These are phyloP conservation scores for Cladosporium sp. DNA, from an alignment of 2,329 filamentous ascomycete genomes.

Conservation along the genomic window DNA sequence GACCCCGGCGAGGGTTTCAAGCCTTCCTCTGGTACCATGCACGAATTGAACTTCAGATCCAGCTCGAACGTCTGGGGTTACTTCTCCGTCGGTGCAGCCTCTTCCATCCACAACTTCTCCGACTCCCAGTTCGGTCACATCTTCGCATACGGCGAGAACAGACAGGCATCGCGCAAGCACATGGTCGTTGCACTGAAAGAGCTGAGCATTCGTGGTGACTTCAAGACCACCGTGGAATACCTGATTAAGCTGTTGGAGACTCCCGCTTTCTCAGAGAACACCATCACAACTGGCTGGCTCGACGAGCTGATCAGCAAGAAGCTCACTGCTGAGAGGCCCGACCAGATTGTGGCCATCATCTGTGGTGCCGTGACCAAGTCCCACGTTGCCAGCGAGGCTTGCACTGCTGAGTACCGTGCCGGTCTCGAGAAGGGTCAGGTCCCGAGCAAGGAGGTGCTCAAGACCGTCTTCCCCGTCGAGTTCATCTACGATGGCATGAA, in stretches of 20 bases:
- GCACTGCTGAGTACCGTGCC: conserved; percentile 80
- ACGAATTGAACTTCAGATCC: conserved; percentile 97
- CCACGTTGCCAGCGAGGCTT: conserved; percentile 87
- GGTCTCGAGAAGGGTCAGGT: conserved; percentile 97
- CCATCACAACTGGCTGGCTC: conserved; percentile 97
- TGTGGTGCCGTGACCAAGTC: conserved; percentile 95
- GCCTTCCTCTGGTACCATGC: conserved; percentile 97
- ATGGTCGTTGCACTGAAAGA: conserved; percentile 99
- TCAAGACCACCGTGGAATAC: conserved; percentile 97
- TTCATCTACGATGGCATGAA: conserved; percentile 97
- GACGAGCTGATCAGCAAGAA: conserved; percentile 98
- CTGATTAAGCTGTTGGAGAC: conserved; percentile 98
- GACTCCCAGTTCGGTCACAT: conserved; percentile 99
- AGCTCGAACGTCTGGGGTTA: conserved; percentile 99
- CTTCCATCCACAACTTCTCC: conserved; percentile 98
- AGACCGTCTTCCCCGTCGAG: conserved; percentile 95
- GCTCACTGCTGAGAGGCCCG: conserved; percentile 91
- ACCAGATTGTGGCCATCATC: conserved; percentile 89
- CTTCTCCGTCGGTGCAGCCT: conserved; percentile 95
- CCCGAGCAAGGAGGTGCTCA: conserved; percentile 91
- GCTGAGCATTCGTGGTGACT: conserved; percentile 98
- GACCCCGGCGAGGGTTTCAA: conserved; percentile 99
- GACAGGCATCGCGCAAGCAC: conserved; percentile 93
- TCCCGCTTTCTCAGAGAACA: conserved; percentile 97
- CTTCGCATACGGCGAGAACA: conserved; percentile 97